Percentiles rank a stretch among this genome's conserved stretches.
Conservation (phyloP, 1,284 basidiomycete genomes). For the Xerocomus tenax region DNA sequence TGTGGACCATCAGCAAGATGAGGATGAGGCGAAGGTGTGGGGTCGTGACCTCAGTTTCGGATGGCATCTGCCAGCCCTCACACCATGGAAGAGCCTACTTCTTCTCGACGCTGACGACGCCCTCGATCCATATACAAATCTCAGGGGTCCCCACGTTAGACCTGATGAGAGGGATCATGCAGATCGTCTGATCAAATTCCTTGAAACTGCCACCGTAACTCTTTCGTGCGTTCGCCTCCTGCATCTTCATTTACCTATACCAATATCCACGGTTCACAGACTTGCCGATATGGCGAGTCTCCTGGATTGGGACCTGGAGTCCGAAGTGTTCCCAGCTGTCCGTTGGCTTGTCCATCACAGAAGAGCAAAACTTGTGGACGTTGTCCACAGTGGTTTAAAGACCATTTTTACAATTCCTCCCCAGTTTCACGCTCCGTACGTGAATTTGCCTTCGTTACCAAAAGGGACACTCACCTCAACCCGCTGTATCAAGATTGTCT, state of each 20-base stretch:
- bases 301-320: conserved; percentile 79
- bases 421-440: conserved; percentile 61
- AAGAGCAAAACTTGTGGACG: conserved; percentile 82
- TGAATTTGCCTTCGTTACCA: conserved; percentile 9
- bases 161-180: conserved; percentile 59
- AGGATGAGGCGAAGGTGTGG: conserved; percentile 53
- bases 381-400: conserved; percentile 73
- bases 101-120: conserved; percentile 61
- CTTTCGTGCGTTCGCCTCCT: conserved; percentile 45
- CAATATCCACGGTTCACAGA: conserved; percentile 34
- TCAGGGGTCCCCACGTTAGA: conserved; percentile 52
- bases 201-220: conserved; percentile 58
- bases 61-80: conserved; percentile 63
- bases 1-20: conserved; percentile 41
- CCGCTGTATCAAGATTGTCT: conserved; percentile 42
- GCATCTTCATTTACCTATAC: neutral
- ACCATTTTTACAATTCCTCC: conserved; percentile 74
- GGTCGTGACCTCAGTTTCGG: conserved; percentile 60
- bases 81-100: conserved; percentile 90
- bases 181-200: conserved; percentile 58
- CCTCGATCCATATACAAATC: conserved; percentile 53
- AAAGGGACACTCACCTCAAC: neutral
- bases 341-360: conserved; percentile 86
- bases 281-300: conserved; percentile 80
- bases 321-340: conserved; percentile 80